These are phyloP conservation scores for Coniochaeta prunicola DNA, from an alignment of 2,329 filamentous ascomycete genomes.

Conservation along the genomic window DNA sequence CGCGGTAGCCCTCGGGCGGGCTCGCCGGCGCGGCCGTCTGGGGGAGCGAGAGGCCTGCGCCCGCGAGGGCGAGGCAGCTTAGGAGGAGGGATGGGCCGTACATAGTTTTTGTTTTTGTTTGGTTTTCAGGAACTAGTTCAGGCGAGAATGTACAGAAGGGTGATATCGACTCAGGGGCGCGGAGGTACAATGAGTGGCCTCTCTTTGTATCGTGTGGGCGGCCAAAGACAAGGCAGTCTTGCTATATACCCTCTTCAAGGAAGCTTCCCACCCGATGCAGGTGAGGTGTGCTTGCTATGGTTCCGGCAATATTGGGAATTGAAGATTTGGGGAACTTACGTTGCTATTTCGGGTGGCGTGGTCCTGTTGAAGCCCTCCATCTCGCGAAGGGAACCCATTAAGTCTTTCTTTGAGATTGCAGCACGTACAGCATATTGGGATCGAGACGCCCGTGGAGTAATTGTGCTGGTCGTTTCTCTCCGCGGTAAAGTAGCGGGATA, in stretches of 20 bases:
- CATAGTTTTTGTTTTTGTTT: slow-evolving; percentile 16
- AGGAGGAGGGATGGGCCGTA: slow-evolving; percentile 18
- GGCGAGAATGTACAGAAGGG: not conserved
- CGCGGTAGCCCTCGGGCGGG: slow-evolving; percentile 27
- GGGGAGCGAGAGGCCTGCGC: slow-evolving; percentile 23
- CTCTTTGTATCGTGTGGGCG: too few relatives aligned
- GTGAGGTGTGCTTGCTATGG: too few relatives aligned
- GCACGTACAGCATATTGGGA: not conserved
- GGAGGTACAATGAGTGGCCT: too few relatives aligned
- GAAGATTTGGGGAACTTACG: too few relatives aligned
- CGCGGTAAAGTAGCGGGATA: not conserved
- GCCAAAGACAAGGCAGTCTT: too few relatives aligned
- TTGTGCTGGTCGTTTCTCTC: not conserved
- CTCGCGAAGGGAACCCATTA: too few relatives aligned
- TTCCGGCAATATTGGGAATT: too few relatives aligned
- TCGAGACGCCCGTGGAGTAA: not conserved
- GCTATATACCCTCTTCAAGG: too few relatives aligned
- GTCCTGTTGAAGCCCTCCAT: too few relatives aligned
- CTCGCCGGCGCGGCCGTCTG: slow-evolving; percentile 21
- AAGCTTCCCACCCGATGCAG: too few relatives aligned
- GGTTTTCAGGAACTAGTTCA: not conserved
- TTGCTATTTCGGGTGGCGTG: too few relatives aligned
- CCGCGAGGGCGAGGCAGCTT: slow-evolving; percentile 24
- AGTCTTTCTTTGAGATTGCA: too few relatives aligned
- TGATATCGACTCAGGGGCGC: not conserved